Base-by-base conservation (phyloP, 768 basidiomycete genomes). In the Pisolithus albus region DNA sequence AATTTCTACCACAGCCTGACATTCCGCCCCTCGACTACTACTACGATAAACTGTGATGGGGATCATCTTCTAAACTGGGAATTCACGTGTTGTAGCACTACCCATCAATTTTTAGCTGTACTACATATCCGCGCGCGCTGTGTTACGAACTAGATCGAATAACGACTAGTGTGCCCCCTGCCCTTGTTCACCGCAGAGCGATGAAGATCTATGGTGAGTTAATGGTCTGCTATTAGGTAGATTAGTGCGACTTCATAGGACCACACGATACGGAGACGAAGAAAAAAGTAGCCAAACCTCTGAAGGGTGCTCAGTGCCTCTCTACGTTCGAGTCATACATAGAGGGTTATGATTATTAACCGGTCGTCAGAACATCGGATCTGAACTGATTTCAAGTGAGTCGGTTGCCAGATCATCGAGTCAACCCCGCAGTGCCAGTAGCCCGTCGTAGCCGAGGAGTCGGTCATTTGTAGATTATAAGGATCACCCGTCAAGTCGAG, bases 1-100 rank as follows among this genome's bases (percentile, higher is more conserved):
- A 9, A 53, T 46, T 58, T 11, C 56, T n/a, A 34, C n/a, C 21
- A 45, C 30, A 89, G 89, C 86, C 88, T 61, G 93, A 95, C 11
- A 86, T 94, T 50, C 93, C 92, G 42, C 44, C 86, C 50, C 79
- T 92, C 59, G 90, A 92, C 70, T 81, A 80, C 34, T 96, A 93
- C 77, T 93, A 94, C 76, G 93, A 95, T 81, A 95, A 93, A 78
- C 74, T 87, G 69, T 90, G 79, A 79, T 58, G 56, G 24, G 18
- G 42, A 16, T 41, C 36, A 49, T 50, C 51, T 44, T 51, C 53
- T 41, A 47, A 48, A 50, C 37, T 44, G 40, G 45, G 38, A 15
- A 39, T 45, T 59, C 67, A 56, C 59, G 49, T 48, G 51, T 53
- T 61, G 47, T 53, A 26, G 57, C 56, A 59, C 51, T 24, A 53